phyloP scores from a whole-genome alignment of 1,284 basidiomycete species.

The Heterobasidion annosum region DNA sequence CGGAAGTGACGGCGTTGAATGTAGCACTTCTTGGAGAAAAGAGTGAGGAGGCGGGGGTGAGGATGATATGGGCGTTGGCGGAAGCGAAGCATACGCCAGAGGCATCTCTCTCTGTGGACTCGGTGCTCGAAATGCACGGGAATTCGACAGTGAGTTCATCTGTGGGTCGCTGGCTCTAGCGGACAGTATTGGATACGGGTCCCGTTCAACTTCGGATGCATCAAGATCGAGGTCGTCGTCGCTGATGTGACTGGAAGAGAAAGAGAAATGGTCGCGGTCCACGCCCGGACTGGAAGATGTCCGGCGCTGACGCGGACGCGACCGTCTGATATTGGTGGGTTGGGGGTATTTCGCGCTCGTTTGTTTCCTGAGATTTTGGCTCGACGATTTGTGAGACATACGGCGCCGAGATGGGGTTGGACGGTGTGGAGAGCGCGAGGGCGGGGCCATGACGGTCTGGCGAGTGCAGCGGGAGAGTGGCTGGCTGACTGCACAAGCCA shows the following conservation, averaged over 20 bases:
- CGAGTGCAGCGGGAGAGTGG: no score
- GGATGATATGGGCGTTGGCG: constrained; percentile 54
- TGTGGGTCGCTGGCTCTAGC: not conserved
- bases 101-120: constrained; percentile 11
- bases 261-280: constrained; percentile 5
- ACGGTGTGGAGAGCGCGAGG: constrained; percentile 4
- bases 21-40: constrained; percentile 10
- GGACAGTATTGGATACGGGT: not conserved
- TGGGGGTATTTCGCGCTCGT: constrained; percentile 6
- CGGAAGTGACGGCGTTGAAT: constrained; percentile 14
- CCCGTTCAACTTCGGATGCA: constrained; percentile 4
- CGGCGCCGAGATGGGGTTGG: not conserved
- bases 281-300: constrained; percentile 9
- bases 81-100: constrained; percentile 57
- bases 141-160: constrained; percentile 2
- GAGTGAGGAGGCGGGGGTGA: constrained; percentile 29
- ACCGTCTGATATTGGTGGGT: not conserved
- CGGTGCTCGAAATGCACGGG: constrained; percentile 3
- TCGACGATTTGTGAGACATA: constrained; percentile 5
- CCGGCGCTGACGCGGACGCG: constrained; percentile 7
- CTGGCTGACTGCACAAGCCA: no score
- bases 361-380: constrained; percentile 1
- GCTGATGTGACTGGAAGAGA: constrained; percentile 8
- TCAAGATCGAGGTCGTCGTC: constrained; percentile 6
- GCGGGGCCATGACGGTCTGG: not conserved